Evolutionary conservation across 179 eudicot genomes (phyloP).

Genomic region (Camellia oleifera): DNA sequence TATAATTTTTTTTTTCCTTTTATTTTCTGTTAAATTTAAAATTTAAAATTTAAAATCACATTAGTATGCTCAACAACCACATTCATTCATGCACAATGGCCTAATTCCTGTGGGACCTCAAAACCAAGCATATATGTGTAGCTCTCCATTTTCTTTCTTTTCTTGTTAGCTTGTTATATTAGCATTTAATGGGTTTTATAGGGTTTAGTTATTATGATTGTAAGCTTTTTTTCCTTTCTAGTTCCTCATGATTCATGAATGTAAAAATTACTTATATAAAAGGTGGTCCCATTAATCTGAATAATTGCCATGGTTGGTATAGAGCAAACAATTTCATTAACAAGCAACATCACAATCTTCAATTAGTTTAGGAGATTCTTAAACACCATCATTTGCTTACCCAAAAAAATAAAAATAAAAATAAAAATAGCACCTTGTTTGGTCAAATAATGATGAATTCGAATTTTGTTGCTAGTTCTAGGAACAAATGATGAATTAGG

Average conservation of each 20-base stretch:
- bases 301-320: background rate
- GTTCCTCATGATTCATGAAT: background rate
- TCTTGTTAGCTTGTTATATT: background rate
- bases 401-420: background rate
- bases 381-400: background rate
- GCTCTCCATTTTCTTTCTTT: background rate
- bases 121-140: background rate
- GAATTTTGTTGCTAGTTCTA: background rate
- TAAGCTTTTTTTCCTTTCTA: too few relatives aligned
- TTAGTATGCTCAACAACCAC: background rate
- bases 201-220: background rate
- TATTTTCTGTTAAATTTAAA: too few relatives aligned
- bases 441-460: background rate
- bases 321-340: too few relatives aligned
- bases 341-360: background rate
- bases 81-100: background rate
- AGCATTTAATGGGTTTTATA: background rate
- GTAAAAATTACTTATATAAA: too few relatives aligned
- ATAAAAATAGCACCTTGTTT: too few relatives aligned
- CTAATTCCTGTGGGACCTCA: background rate
- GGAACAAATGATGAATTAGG: background rate
- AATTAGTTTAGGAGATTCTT: background rate
- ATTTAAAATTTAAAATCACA: too few relatives aligned
- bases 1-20: too few relatives aligned
- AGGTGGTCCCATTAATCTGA: background rate